A percentile compares a stretch with the other conserved stretches of the same genome.
Evolutionary conservation across 129 eudicot species (phyloP).

Genomic region (Chrysanthemum seticuspe): DNA sequence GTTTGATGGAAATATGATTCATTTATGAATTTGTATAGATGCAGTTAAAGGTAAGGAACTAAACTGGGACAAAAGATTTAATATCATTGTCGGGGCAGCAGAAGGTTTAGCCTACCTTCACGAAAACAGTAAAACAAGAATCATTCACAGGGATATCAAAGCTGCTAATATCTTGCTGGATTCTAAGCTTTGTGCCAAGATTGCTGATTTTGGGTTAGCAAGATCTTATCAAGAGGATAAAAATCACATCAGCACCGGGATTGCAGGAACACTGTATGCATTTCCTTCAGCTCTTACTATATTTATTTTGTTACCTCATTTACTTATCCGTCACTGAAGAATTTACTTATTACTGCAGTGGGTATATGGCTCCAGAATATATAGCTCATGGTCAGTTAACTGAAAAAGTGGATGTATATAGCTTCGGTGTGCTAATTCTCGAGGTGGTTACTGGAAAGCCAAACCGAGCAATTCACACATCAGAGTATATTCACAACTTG

Average conservation of each 20-base stretch:
- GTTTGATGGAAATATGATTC: neutral
- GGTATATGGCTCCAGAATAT: conserved; percentile 84
- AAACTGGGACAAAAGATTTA: conserved; percentile 69
- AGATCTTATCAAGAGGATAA: conserved; percentile 78
- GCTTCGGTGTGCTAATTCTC: conserved; percentile 63
- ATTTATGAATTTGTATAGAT: conserved; percentile 41
- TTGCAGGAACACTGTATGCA: conserved; percentile 81
- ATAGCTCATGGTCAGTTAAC: conserved; percentile 63
- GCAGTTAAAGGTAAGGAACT: conserved; percentile 52
- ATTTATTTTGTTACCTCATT: neutral
- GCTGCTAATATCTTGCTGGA: conserved; percentile 79
- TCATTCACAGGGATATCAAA: conserved; percentile 78
- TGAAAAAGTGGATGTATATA: conserved; percentile 77
- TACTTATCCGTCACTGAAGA: neutral
- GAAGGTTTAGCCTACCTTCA: conserved; percentile 89
- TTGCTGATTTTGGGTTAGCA: conserved; percentile 90
- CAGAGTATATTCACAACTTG: conserved; percentile 48
- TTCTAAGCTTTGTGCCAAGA: conserved; percentile 66
- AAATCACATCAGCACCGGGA: conserved; percentile 83
- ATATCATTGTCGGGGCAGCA: conserved; percentile 55
- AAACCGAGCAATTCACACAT: conserved; percentile 45
- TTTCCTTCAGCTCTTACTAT: neutral
- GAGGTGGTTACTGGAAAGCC: conserved; percentile 75
- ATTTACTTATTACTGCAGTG: conserved; percentile 28
- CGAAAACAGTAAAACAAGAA: conserved; percentile 63